A percentile compares a stretch with the other conserved stretches of the same genome.
Evolutionary conservation across 2,329 filamentous ascomycete species (phyloP).

Genomic region (Fusarium sp.): DNA sequence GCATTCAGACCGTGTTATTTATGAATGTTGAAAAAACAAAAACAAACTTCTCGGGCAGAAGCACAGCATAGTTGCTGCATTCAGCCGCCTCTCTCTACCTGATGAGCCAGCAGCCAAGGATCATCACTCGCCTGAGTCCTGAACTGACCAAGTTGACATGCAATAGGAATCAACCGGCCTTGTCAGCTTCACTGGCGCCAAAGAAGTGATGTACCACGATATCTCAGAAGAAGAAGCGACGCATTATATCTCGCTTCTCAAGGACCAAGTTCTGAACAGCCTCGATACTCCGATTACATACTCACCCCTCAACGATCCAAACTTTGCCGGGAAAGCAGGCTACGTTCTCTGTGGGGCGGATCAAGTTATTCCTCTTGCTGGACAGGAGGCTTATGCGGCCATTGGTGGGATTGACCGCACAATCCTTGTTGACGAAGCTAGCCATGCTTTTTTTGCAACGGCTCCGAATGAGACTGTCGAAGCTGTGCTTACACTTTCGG

Average conservation of each 20-base stretch:
- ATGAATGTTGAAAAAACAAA: no score
- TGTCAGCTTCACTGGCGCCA: not conserved
- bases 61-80: no score
- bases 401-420: not conserved
- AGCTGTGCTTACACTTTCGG: not conserved
- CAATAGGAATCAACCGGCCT: conserved; percentile 2
- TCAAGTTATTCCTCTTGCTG: not conserved
- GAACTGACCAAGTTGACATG: not conserved
- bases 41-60: no score
- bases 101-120: no score
- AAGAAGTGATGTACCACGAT: conserved; percentile 13
- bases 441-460: conserved; percentile 11
- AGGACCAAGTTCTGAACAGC: not conserved
- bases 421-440: conserved; percentile 2
- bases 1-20: no score
- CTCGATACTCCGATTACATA: conserved; percentile 4
- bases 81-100: not conserved
- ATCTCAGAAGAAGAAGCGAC: not conserved
- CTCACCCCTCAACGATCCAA: conserved; percentile 5
- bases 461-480: not conserved
- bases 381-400: conserved; percentile 6
- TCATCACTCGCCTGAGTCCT: not conserved
- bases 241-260: not conserved
- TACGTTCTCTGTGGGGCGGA: conserved; percentile 13
- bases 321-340: not conserved